phyloP scores from a whole-genome alignment of 495 filamentous ascomycete genomes.

The Aspergillus asperescens region DNA sequence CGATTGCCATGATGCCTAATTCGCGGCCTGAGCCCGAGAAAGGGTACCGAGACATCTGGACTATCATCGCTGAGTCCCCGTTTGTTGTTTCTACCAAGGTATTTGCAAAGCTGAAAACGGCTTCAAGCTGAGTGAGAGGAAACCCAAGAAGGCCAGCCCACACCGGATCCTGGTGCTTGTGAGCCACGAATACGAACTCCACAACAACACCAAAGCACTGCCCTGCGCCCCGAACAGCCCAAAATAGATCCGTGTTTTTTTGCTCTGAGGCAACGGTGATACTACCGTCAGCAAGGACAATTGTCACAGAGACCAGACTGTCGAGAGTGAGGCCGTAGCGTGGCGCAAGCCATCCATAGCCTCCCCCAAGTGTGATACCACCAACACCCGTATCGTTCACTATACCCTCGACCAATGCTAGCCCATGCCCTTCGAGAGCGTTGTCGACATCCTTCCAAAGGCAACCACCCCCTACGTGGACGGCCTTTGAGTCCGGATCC shows the following conservation, averaged over 20 bases:
- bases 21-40: not conserved
- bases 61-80: conserved; percentile 21
- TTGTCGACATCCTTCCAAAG: conserved; percentile 49
- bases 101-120: conserved; percentile 37
- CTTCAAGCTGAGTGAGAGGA: conserved; percentile 25
- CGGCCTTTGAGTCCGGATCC: conserved; percentile 32
- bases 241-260: conserved; percentile 37
- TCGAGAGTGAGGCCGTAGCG: conserved; percentile 44
- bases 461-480: conserved; percentile 44
- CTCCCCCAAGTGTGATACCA: conserved; percentile 49
- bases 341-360: conserved; percentile 44
- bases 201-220: conserved; percentile 36
- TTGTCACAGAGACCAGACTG: conserved; percentile 37
- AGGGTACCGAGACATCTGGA: conserved; percentile 10
- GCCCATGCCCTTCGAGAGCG: conserved; percentile 34
- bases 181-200: conserved; percentile 35
- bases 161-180: conserved; percentile 29
- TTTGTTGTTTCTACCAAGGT: conserved; percentile 25
- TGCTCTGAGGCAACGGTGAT: conserved; percentile 25
- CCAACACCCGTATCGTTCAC: conserved; percentile 48
- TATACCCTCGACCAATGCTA: conserved; percentile 49
- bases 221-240: conserved; percentile 40
- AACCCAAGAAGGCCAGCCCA: conserved; percentile 43
- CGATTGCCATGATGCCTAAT: conserved; percentile 15
- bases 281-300: conserved; percentile 45